Evolutionary conservation across 805 yeast species (phyloP).

Genomic region (Scheffersomyces lignosus): DNA sequence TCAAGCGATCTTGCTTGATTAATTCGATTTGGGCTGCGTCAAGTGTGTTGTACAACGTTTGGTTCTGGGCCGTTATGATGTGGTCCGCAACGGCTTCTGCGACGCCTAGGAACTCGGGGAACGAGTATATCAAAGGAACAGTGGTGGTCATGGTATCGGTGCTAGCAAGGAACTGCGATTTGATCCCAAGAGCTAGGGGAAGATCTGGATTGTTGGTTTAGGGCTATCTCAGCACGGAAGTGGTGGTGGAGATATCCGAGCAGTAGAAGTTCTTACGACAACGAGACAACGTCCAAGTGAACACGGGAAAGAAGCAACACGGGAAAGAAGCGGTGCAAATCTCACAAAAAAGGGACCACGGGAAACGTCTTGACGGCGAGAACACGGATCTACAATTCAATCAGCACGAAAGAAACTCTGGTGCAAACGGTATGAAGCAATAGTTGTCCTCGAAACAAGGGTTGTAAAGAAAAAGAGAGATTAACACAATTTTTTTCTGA

Average conservation of each 20-base stretch:
- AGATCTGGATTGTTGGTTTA: neutral
- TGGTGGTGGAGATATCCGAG: neutral
- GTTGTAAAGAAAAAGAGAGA: too few species aligned
- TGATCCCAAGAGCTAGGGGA: neutral
- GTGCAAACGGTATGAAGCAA: too few species aligned
- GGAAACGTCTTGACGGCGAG: too few species aligned
- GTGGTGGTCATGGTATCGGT: constrained; percentile 85
- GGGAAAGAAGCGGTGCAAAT: too few species aligned
- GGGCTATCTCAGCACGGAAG: neutral
- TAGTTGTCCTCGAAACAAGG: too few species aligned
- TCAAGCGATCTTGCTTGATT: constrained; percentile 26
- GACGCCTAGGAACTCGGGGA: constrained; percentile 84
- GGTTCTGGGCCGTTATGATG: constrained; percentile 83
- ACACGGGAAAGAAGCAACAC: neutral
- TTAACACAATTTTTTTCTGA: too few species aligned
- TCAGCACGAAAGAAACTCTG: too few species aligned
- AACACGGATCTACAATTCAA: too few species aligned
- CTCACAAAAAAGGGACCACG: too few species aligned
- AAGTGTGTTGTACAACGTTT: constrained; percentile 51
- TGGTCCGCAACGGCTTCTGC: constrained; percentile 98
- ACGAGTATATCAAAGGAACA: constrained; percentile 90
- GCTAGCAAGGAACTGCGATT: too few species aligned
- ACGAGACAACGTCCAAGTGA: neutral
- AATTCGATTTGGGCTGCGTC: constrained; percentile 33
- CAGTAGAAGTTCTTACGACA: neutral